phyloP scores from a whole-genome alignment of 768 basidiomycete genomes.

The Gymnopilus junonius region DNA sequence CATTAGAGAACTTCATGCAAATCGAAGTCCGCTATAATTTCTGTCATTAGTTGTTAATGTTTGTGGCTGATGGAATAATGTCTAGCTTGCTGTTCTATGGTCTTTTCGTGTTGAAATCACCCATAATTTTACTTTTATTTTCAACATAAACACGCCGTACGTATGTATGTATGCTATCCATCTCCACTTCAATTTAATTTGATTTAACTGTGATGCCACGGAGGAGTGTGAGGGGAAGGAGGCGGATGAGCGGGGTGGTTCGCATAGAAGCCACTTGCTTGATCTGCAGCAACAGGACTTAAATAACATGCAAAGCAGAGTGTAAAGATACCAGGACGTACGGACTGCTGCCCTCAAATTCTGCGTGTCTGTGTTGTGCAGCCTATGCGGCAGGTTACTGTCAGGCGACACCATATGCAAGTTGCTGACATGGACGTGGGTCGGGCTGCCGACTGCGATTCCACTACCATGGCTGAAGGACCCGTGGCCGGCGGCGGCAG shows the following conservation, averaged over 20 bases:
- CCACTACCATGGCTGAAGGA: not conserved
- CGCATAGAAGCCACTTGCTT: not conserved
- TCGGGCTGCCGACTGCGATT: not conserved
- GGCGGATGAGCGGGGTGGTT: not conserved
- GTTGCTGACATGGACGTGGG: slow-evolving; percentile 2
- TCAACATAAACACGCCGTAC: too few species aligned
- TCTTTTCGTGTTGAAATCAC: too few species aligned
- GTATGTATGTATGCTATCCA: too few species aligned
- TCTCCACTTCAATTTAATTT: too few species aligned
- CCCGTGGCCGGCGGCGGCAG: not conserved
- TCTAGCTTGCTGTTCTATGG: too few species aligned
- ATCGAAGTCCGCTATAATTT: too few species aligned
- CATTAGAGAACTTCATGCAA: too few species aligned
- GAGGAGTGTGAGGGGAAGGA: not conserved
- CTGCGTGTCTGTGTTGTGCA: not conserved
- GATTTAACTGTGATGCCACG: not conserved
- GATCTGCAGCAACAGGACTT: not conserved
- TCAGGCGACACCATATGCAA: not conserved
- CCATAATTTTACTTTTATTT: too few species aligned
- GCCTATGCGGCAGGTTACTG: not conserved
- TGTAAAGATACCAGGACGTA: not conserved
- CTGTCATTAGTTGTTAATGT: too few species aligned
- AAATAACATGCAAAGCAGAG: not conserved
- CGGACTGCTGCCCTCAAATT: not conserved
- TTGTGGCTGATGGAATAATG: too few species aligned